phyloP scores from a whole-genome alignment of 2,329 filamentous ascomycete species.

The Cryphonectria naterciae region DNA sequence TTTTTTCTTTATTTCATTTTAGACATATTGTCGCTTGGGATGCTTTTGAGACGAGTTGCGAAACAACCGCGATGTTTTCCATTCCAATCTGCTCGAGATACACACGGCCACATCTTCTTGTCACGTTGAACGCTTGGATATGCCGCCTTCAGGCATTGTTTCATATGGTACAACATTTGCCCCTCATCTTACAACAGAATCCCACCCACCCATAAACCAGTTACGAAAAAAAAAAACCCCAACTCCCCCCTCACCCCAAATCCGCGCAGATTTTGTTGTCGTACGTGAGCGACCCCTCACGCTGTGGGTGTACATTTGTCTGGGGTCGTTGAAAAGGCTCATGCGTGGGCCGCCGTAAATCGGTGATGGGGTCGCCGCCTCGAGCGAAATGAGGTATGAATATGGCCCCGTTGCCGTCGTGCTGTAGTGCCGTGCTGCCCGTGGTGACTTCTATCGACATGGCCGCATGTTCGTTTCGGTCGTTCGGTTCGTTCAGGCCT shows the following conservation, averaged over 20 bases:
- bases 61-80: not conserved
- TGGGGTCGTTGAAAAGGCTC: not conserved
- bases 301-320: not conserved
- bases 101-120: not conserved
- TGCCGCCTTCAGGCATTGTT: not conserved
- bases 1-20: not conserved
- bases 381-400: not conserved
- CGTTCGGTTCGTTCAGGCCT: slow-evolving; percentile 1
- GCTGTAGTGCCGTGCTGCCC: not conserved
- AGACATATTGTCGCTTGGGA: not conserved
- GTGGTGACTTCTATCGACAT: not conserved
- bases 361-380: not conserved
- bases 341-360: not conserved
- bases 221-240: not conserved
- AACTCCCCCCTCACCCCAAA: not conserved
- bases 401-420: not conserved
- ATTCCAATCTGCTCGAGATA: not conserved
- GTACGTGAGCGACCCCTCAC: not conserved
- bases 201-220: not conserved
- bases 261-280: not conserved
- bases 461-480: not conserved
- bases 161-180: not conserved
- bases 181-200: not conserved
- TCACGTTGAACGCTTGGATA: not conserved
- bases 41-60: not conserved